A percentile compares a stretch with the other conserved stretches of the same genome.
phyloP scores from a whole-genome alignment of 2,329 filamentous ascomycete species.

The Trichoderma harzianum region DNA sequence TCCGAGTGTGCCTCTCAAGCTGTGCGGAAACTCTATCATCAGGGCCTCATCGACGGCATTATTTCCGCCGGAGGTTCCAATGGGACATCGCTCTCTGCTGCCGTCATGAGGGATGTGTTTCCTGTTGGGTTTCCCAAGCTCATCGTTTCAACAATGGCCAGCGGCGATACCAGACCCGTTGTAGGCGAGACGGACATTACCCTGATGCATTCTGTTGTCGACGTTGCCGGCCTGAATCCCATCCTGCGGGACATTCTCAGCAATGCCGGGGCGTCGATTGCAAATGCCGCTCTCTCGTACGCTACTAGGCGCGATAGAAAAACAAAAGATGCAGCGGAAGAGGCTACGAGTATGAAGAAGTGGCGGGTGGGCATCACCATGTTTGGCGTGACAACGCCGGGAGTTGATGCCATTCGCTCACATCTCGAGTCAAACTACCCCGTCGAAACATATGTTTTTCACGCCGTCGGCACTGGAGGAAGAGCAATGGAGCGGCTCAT shows the following conservation, averaged over 20 bases:
- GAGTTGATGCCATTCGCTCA: slow-evolving; percentile 53
- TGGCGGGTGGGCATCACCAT: slow-evolving; percentile 62
- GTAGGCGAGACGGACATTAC: slow-evolving; percentile 66
- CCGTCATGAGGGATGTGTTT: slow-evolving; percentile 57
- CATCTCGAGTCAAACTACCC: slow-evolving; percentile 44
- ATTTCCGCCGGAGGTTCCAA: slow-evolving; percentile 61
- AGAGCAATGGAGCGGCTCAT: slow-evolving; percentile 66
- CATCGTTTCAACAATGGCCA: slow-evolving; percentile 67
- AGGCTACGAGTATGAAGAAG: slow-evolving; percentile 32
- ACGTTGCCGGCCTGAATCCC: slow-evolving; percentile 63
- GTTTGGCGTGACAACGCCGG: slow-evolving; percentile 71
- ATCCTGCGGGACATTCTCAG: slow-evolving; percentile 55
- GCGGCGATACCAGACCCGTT: slow-evolving; percentile 61
- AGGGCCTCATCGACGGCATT: slow-evolving; percentile 49
- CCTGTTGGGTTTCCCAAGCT: slow-evolving; percentile 68
- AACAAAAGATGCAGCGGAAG: background rate
- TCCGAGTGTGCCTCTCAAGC: slow-evolving; percentile 43
- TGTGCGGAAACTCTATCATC: slow-evolving; percentile 39
- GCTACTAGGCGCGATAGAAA: slow-evolving; percentile 16
- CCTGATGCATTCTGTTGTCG: slow-evolving; percentile 69
- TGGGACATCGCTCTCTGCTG: slow-evolving; percentile 58
- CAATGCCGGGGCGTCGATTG: slow-evolving; percentile 62
- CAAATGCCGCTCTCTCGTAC: slow-evolving; percentile 54
- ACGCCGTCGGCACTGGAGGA: slow-evolving; percentile 67
- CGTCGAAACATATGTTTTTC: slow-evolving; percentile 63